Base-by-base conservation (phyloP, 2,329 filamentous ascomycete species). In the Neophaeococcomyces aloes region DNA sequence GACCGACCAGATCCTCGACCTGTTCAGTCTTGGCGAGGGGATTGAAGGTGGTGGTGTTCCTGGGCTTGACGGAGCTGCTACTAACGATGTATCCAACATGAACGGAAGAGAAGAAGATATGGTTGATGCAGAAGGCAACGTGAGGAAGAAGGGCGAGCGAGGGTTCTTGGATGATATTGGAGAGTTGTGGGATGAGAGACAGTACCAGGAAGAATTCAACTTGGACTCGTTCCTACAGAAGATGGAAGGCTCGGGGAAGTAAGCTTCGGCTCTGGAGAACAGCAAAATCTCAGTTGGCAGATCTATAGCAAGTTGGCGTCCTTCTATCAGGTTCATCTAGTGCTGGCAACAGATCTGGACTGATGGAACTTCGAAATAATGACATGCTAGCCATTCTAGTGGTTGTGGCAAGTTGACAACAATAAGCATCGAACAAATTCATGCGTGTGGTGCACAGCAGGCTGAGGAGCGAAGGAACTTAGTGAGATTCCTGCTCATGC, bases 171-270 rank as follows among this genome's bases (percentile, higher is more conserved):
- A 98, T 60, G 91, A 96, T 59, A 66, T 98, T 46, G 89, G 86
- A 46, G 91, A 98, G 64, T 68, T 98, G 23, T 98, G 91, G 89
- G 91, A 98, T 61, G 89, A 95, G 61, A 81, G 81, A 61, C 88
- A 95, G 69, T 98, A 98, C 64, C 87, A 95, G 65, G 91, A 98
- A 68, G 93, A 94, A 64, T 96, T 95, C 62, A 86, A 96, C 61
- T 68, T 98, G 53, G 87, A 94, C 57, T 88, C 86, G 3, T 98
- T 96, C 68, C 74, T 98, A 68, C 88, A 87, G 63, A 93, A 78
- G 54, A 95, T 98, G 86, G 85, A 86, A 59, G 66, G 60, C 44
- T 70, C 57, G 48, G 39, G 14, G 10, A 5, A 19, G 4, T 5
- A 10, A 6, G 33, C 5, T 4, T 10, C 15, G 33, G 33, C n/a